Evolutionary conservation across 2,329 filamentous ascomycete genomes (phyloP).

Genomic region (Septoria linicola): DNA sequence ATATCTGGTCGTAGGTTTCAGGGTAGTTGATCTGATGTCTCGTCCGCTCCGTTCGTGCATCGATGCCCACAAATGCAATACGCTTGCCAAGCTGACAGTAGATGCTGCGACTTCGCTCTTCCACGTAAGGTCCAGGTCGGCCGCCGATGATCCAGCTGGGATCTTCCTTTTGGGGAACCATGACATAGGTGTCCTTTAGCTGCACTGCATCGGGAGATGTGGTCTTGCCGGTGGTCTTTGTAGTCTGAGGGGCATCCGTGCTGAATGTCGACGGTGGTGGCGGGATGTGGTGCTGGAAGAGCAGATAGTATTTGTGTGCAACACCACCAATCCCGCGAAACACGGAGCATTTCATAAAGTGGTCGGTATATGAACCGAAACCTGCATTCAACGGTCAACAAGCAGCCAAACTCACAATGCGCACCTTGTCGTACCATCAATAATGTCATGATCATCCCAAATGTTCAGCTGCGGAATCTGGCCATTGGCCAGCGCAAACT

Average conservation of each 20-base stretch:
- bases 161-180: slow-evolving; percentile 57
- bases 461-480: slow-evolving; percentile 65
- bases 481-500: slow-evolving; percentile 59
- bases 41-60: slow-evolving; percentile 71
- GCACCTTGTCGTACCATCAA: slow-evolving; percentile 48
- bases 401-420: no score
- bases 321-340: slow-evolving; percentile 65
- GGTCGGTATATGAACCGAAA: slow-evolving; percentile 60
- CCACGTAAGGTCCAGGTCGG: slow-evolving; percentile 67
- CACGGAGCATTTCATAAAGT: slow-evolving; percentile 65
- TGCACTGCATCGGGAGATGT: slow-evolving; percentile 68
- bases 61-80: slow-evolving; percentile 62
- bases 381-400: neutral
- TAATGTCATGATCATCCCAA: slow-evolving; percentile 67
- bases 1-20: slow-evolving; percentile 62
- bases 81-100: slow-evolving; percentile 65
- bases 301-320: slow-evolving; percentile 57
- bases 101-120: slow-evolving; percentile 60
- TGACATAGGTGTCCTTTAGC: slow-evolving; percentile 71
- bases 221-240: slow-evolving; percentile 41
- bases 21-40: slow-evolving; percentile 89
- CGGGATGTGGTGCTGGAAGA: slow-evolving; percentile 74
- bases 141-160: slow-evolving; percentile 74
- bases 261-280: slow-evolving; percentile 85
- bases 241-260: slow-evolving; percentile 64